Base-by-base conservation (phyloP, 2,329 filamentous ascomycete species). In the Arachnomyces sp. region DNA sequence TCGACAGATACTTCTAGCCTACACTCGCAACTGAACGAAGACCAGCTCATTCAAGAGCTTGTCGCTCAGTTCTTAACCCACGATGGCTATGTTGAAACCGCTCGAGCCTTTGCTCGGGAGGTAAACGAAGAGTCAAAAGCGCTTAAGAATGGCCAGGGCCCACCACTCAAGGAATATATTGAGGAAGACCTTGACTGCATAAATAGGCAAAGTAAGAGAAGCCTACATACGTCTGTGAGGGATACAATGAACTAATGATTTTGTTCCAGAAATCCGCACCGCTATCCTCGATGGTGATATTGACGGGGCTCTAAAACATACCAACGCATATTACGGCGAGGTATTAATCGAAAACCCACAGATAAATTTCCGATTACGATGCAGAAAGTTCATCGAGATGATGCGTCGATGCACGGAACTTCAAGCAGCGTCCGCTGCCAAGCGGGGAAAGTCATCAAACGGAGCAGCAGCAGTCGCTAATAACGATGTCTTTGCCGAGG, bases 341-440 rank as follows among this genome's bases (percentile, higher is more conserved):
- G 87, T 96, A 1, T 73, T 98, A 13, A 72, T 77, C 34, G 76
- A 85, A 15, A 87, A 94, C 54, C 79, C 85, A 40, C 79, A 87
- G 39, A 87, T 95, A 12, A 81, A 89, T 57, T 96, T 98, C 64
- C 83, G 81, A 43, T 70, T 98, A 36, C 79, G 82, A 49, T 95
- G 89, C 57, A 80, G 88, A 44, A 93, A 92, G 58, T 95, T 96
- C 59, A 82, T 96, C 45, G 92, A 98, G 61, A 90, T 98, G 82
- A 87, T 94, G 53, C 77, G 84, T 31, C 76, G 74, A 43, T 81
- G 80, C 28, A 79, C 81, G 2, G 82, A 89, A 50, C 62, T 83
- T 13, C 73, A 72, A 53, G 65, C 71, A 28, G 63, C 65, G 6
- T 61, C 66, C 28, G 67, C 71, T 7, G 51, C 49, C 3, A 73